Base-by-base conservation (phyloP, 2,329 filamentous ascomycete species). In the Trichoderma guizhouense region DNA sequence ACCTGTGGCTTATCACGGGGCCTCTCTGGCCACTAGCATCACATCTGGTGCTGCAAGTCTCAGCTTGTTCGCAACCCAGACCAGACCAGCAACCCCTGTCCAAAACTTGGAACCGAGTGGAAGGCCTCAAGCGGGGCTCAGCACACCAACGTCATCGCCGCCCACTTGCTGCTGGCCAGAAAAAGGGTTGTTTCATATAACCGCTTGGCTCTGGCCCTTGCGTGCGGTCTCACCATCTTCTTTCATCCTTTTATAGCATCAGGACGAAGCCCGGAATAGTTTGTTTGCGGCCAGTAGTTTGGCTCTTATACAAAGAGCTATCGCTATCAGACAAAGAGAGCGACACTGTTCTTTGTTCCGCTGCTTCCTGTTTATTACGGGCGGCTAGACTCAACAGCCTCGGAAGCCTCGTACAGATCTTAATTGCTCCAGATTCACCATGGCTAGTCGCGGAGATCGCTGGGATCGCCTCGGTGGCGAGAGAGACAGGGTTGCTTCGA, bases 401-500 rank as follows among this genome's bases (percentile, higher is more conserved):
- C 15, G 39, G 39, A 43, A 43, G 39, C 39, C 39, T 43, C 53
- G 24, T 24, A 28, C 34, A 43, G 26, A 43, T 55, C 73, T 55
- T 69, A 39, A 43, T 36, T 69, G 24, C 34, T 36, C 39, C 39
- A 21, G 28, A 36, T 21, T 36, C 32, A 63, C 28, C 69, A 74
- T 73, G 72, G 58, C 73, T 28, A 65, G 47, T 68, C 72, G 72
- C 30, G 75, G 75, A 72, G 81, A 82, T 73, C 81, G 81, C 76
- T 90, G 87, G 87, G 87, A 88, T 74, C 88, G 87, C 74, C 85
- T 79, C 76, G 73, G 77, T 69, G 78, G 76, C 72, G 80, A 81
- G 74, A 83, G 84, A 60, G 79, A 77, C 51, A 76, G 77, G 36
- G 55, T 71, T 30, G 43, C 63, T n/a, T 75, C 84, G 64, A 82